A percentile compares a stretch with the other conserved stretches of the same genome.
These are phyloP conservation scores for Entonaema liquescens DNA, from an alignment of 495 filamentous ascomycete genomes.

Conservation along the genomic window DNA sequence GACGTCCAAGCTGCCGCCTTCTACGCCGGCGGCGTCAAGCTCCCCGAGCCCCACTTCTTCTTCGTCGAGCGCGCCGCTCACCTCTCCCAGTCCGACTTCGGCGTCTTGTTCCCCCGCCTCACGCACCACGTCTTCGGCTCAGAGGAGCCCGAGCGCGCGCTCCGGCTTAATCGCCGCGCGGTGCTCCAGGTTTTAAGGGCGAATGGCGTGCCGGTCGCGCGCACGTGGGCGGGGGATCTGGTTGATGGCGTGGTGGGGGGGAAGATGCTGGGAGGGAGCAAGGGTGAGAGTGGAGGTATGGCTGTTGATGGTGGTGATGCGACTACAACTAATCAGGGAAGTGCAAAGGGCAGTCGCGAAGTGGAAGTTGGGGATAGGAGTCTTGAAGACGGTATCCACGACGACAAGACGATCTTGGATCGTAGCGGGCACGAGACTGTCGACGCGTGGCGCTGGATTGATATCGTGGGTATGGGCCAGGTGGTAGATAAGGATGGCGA, in stretches of 20 bases:
- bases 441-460: slow-evolving; percentile 52
- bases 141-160: slow-evolving; percentile 67
- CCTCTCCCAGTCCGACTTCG: slow-evolving; percentile 79
- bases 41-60: slow-evolving; percentile 63
- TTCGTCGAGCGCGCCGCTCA: slow-evolving; percentile 71
- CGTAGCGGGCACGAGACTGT: slow-evolving; percentile 39
- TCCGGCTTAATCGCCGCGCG: slow-evolving; percentile 71
- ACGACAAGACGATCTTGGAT: slow-evolving; percentile 53
- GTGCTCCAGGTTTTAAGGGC: slow-evolving; percentile 67
- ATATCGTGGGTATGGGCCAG: slow-evolving; percentile 54
- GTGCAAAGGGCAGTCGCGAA: background rate
- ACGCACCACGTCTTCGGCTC: slow-evolving; percentile 65
- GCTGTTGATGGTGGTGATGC: background rate
- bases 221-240: slow-evolving; percentile 60
- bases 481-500: slow-evolving; percentile 37
- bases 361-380: background rate
- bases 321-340: slow-evolving; percentile 10
- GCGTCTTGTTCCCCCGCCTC: slow-evolving; percentile 75
- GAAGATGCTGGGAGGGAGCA: slow-evolving; percentile 12
- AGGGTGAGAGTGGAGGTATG: background rate
- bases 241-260: slow-evolving; percentile 47
- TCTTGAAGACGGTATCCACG: slow-evolving; percentile 36
- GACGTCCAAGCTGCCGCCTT: slow-evolving; percentile 41
- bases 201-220: slow-evolving; percentile 59
- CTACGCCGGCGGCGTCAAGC: slow-evolving; percentile 38